Evolutionary conservation across 176 grass and related monocot genomes (phyloP).

Genomic region (Alloteropsis semialata): DNA sequence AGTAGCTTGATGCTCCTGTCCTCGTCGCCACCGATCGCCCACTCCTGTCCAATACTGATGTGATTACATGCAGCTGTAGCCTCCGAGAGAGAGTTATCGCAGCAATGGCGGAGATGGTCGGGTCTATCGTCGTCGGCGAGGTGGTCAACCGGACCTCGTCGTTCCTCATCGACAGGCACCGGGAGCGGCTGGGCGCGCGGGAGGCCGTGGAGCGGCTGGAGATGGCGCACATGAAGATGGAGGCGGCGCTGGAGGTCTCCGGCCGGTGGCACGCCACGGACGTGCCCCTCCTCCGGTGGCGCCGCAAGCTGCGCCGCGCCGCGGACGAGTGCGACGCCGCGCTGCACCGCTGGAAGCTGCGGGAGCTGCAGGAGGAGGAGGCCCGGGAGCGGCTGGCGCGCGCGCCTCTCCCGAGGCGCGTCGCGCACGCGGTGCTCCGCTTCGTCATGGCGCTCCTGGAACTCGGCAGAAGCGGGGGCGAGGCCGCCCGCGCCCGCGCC

Average conservation of each 20-base stretch:
- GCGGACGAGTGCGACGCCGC: conserved; percentile 16
- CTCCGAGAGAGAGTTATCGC: neutral
- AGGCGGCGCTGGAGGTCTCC: conserved; percentile 24
- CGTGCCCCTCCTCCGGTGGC: neutral
- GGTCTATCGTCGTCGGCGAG: conserved; percentile 16
- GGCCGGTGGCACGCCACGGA: neutral
- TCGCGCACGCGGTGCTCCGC: neutral
- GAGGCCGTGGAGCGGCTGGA: conserved; percentile 9
- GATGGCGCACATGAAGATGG: conserved; percentile 33
- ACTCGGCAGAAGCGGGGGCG: neutral
- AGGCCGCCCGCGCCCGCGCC: neutral
- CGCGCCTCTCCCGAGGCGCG: neutral
- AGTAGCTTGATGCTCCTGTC: neutral
- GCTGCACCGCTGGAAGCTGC: conserved; percentile 21
- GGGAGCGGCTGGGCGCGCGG: neutral
- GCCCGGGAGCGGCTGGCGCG: neutral
- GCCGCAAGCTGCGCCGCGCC: neutral
- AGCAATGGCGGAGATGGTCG: conserved; percentile 7
- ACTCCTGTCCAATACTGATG: neutral
- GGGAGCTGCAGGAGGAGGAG: conserved; percentile 11
- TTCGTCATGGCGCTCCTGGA: neutral
- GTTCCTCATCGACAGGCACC: neutral
- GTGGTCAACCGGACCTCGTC: conserved; percentile 20
- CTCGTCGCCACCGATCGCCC: neutral
- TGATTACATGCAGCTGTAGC: neutral